phyloP scores from a whole-genome alignment of 1,284 basidiomycete genomes.

The Inonotus hispidus region DNA sequence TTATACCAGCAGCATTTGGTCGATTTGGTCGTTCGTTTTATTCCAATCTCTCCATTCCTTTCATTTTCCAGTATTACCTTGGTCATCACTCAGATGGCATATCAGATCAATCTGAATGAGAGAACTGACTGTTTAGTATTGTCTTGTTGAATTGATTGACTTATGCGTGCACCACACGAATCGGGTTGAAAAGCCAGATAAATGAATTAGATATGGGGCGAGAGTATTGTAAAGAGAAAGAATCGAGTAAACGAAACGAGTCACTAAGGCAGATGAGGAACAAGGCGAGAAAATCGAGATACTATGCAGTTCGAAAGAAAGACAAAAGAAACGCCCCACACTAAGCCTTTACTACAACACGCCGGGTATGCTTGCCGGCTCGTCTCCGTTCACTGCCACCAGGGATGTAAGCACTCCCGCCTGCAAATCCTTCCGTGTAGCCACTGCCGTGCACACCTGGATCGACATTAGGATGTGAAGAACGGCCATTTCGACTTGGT shows the following conservation, averaged over 20 bases:
- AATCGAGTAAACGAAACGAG: not conserved
- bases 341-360: constrained; percentile 32
- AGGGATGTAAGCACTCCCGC: constrained; percentile 31
- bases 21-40: too few relatives aligned
- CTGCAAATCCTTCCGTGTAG: constrained; percentile 39
- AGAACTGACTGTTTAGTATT: not conserved
- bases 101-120: not conserved
- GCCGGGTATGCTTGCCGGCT: constrained; percentile 67
- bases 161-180: not conserved
- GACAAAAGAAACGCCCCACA: not conserved
- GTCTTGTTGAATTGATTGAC: not conserved
- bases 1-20: too few relatives aligned
- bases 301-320: not conserved
- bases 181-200: not conserved
- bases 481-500: constrained; percentile 28
- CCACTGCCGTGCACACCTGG: not conserved
- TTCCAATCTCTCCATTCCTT: not conserved
- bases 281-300: not conserved
- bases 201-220: not conserved
- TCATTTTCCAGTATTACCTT: not conserved
- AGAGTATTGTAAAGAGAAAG: not conserved
- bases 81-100: not conserved
- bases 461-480: constrained; percentile 17
- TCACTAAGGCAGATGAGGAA: not conserved
- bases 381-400: constrained; percentile 49